phyloP scores from a whole-genome alignment of 257 asterid genomes.

The Solanum neorickii region DNA sequence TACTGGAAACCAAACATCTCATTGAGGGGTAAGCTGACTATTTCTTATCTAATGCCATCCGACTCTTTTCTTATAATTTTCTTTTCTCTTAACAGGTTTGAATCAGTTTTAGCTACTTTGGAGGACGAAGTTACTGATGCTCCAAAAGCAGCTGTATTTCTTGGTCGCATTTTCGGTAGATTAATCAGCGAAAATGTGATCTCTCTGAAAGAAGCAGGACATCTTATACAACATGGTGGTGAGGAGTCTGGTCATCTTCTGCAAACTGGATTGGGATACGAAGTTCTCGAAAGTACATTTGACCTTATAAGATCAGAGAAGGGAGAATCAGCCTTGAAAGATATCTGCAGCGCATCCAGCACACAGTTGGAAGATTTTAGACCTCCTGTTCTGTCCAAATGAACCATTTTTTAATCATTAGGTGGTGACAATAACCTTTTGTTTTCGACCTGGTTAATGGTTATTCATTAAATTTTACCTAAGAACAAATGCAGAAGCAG shows the following conservation, averaged over 20 bases:
- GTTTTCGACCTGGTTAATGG: not conserved
- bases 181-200: slow-evolving; percentile 25
- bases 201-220: slow-evolving; percentile 37
- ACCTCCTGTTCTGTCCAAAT: slow-evolving; percentile 21
- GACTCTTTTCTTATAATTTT: not conserved
- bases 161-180: slow-evolving; percentile 39
- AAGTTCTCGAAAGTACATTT: slow-evolving; percentile 34
- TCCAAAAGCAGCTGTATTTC: slow-evolving; percentile 56
- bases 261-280: slow-evolving; percentile 50
- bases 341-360: slow-evolving; percentile 34
- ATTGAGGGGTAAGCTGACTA: slow-evolving; percentile 6
- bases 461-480: not conserved
- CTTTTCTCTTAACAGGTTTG: slow-evolving; percentile 30
- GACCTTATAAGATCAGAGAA: slow-evolving; percentile 40
- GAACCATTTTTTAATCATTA: not conserved
- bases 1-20: slow-evolving; percentile 1
- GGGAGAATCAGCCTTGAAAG: slow-evolving; percentile 41
- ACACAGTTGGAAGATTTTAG: slow-evolving; percentile 36
- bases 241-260: slow-evolving; percentile 46
- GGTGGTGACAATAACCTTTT: not conserved
- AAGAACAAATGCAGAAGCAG: not conserved
- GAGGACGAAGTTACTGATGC: slow-evolving; percentile 72
- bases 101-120: slow-evolving; percentile 36
- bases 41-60: not conserved
- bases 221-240: slow-evolving; percentile 40